Conservation (phyloP, 768 basidiomycete species). For the Hypholoma sublateritium region DNA sequence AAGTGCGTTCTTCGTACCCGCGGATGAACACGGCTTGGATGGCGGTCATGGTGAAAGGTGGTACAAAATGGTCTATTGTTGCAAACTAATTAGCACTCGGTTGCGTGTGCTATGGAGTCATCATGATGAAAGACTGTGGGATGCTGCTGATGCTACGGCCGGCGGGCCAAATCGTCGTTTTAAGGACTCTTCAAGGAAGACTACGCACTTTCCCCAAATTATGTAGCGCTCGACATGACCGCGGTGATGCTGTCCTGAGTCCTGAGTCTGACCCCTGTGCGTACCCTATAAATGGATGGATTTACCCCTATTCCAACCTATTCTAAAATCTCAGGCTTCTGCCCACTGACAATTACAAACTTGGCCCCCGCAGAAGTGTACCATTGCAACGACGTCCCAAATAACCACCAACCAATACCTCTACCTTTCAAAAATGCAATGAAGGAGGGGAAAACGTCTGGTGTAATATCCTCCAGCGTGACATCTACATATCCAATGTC, state of each 20-base stretch:
- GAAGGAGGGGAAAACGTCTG: conserved; percentile 60
- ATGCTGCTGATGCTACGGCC: neutral
- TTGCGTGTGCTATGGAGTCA: neutral
- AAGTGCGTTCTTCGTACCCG: conserved; percentile 62
- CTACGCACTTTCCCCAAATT: too few relatives aligned
- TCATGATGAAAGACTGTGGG: neutral
- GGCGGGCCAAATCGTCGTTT: neutral
- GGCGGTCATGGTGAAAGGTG: conserved; percentile 52
- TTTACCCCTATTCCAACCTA: neutral
- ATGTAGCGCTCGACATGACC: too few relatives aligned
- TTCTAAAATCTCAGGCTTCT: conserved; percentile 7
- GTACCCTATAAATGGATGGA: too few relatives aligned
- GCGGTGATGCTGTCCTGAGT: too few relatives aligned
- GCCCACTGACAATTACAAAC: conserved; percentile 50
- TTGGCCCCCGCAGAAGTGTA: conserved; percentile 39
- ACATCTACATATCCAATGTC: conserved; percentile 54
- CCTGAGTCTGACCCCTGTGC: too few relatives aligned
- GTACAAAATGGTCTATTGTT: conserved; percentile 1
- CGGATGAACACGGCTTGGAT: conserved; percentile 77
- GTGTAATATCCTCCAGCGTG: conserved; percentile 53
- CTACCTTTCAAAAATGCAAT: conserved; percentile 43
- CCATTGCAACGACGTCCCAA: conserved; percentile 37
- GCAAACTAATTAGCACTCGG: neutral
- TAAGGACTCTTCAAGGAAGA: neutral
- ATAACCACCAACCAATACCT: conserved; percentile 43